A percentile compares a stretch with the other conserved stretches of the same genome.
phyloP scores from a whole-genome alignment of 2,329 filamentous ascomycete genomes.

The Uncinocarpus reesii region DNA sequence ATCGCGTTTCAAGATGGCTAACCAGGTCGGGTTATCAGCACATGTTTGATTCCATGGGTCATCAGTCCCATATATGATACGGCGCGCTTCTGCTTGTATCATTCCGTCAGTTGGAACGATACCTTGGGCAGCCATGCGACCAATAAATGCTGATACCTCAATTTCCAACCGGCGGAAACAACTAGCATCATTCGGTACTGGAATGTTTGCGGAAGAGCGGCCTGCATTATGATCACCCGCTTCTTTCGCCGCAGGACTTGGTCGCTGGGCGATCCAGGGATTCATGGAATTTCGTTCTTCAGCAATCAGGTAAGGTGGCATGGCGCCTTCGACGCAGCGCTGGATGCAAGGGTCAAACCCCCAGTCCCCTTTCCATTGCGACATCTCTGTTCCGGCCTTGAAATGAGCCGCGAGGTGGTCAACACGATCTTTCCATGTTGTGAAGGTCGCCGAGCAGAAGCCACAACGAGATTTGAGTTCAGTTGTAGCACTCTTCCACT shows the following conservation, averaged over 20 bases:
- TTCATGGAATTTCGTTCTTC: slow-evolving; percentile 27
- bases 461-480: slow-evolving; percentile 44
- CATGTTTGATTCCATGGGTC: slow-evolving; percentile 35
- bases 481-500: slow-evolving; percentile 47
- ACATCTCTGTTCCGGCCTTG: slow-evolving; percentile 31
- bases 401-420: slow-evolving; percentile 35
- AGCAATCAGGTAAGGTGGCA: slow-evolving; percentile 31
- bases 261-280: slow-evolving; percentile 22
- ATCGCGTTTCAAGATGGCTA: slow-evolving; percentile 37
- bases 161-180: slow-evolving; percentile 35
- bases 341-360: slow-evolving; percentile 32
- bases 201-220: slow-evolving; percentile 17
- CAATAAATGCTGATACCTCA: slow-evolving; percentile 34
- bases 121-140: slow-evolving; percentile 26
- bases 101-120: slow-evolving; percentile 28
- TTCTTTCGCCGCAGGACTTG: background rate
- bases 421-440: slow-evolving; percentile 38
- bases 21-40: slow-evolving; percentile 39
- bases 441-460: slow-evolving; percentile 33
- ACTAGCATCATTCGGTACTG: slow-evolving; percentile 29
- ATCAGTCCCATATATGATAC: slow-evolving; percentile 24
- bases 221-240: background rate
- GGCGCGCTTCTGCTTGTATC: slow-evolving; percentile 25
- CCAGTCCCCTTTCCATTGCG: slow-evolving; percentile 35
- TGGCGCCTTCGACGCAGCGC: slow-evolving; percentile 29